Percentiles rank a stretch among this genome's conserved stretches.
phyloP scores from a whole-genome alignment of 2,329 filamentous ascomycete genomes.

The Teratosphaeria epicoccoides region DNA sequence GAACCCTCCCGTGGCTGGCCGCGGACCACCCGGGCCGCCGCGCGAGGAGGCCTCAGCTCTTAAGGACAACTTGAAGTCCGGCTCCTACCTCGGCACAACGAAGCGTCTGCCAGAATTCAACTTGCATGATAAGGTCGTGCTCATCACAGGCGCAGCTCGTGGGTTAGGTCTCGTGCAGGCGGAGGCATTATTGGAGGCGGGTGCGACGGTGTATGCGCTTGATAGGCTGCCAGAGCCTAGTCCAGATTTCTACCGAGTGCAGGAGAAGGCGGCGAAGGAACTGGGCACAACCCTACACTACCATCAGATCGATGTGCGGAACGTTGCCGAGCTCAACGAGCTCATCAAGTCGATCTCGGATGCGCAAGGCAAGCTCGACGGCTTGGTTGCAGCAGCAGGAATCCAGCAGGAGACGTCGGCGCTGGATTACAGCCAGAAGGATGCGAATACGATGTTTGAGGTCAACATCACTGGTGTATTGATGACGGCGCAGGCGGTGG shows the following conservation, averaged over 20 bases:
- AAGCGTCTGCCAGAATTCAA: constrained; percentile 60
- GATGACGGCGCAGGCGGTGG: constrained; percentile 54
- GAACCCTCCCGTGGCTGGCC: constrained; percentile 20
- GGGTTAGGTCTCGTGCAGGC: constrained; percentile 65
- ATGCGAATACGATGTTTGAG: constrained; percentile 53
- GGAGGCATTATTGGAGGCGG: constrained; percentile 64
- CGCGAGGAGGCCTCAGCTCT: constrained; percentile 21
- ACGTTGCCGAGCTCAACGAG: constrained; percentile 55
- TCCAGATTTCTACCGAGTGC: constrained; percentile 54
- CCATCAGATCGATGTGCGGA: constrained; percentile 68
- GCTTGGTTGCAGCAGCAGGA: constrained; percentile 62
- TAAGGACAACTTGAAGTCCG: constrained; percentile 22
- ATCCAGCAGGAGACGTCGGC: constrained; percentile 78
- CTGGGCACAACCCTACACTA: constrained; percentile 62
- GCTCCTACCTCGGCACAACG: constrained; percentile 26
- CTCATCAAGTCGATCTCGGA: constrained; percentile 60
- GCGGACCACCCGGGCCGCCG: constrained; percentile 22
- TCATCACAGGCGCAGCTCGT: constrained; percentile 61
- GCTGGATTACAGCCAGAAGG: constrained; percentile 60
- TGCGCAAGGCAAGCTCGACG: constrained; percentile 63
- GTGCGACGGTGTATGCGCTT: constrained; percentile 59
- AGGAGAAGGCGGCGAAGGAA: constrained; percentile 51
- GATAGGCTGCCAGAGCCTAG: constrained; percentile 51
- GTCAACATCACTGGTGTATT: constrained; percentile 50
- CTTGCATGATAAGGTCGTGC: constrained; percentile 53